Evolutionary conservation across 176 grass and related monocot genomes (phyloP).

Genomic region (Puccinellia tenuiflora): DNA sequence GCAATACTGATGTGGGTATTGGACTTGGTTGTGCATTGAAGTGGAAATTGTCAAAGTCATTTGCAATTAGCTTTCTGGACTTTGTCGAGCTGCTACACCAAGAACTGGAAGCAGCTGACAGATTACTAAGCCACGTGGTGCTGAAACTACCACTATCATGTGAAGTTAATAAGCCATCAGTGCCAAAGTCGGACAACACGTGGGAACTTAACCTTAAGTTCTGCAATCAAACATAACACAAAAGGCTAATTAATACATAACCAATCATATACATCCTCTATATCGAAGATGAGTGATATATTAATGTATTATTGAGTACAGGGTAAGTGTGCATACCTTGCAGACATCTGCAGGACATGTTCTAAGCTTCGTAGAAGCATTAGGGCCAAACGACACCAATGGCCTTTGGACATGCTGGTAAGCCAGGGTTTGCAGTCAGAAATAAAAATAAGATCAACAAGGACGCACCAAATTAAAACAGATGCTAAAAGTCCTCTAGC

Average conservation of each 20-base stretch:
- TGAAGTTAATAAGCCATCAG: constrained; percentile 55
- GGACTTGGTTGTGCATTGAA: constrained; percentile 82
- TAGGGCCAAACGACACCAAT: constrained; percentile 82
- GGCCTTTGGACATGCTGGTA: constrained; percentile 84
- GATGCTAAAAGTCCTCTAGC: background rate
- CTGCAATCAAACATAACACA: constrained; percentile 35
- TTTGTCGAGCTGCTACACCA: constrained; percentile 32
- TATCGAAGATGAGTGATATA: background rate
- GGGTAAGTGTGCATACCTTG: constrained; percentile 55
- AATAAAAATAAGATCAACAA: constrained; percentile 18
- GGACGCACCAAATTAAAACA: background rate
- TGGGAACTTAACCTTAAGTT: constrained; percentile 73
- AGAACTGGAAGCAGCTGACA: constrained; percentile 37
- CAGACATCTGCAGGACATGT: constrained; percentile 85
- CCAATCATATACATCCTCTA: background rate
- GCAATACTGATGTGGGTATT: constrained; percentile 69
- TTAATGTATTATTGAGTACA: background rate
- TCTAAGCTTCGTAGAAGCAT: constrained; percentile 80
- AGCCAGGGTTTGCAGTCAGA: constrained; percentile 27
- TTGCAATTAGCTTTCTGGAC: constrained; percentile 36
- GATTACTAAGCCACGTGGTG: constrained; percentile 86
- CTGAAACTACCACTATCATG: constrained; percentile 95
- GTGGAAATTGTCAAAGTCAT: constrained; percentile 83
- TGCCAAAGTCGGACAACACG: constrained; percentile 77
- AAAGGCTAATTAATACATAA: constrained; percentile 21